Evolutionary conservation across 164 flowering plant species (phyloP).

Genomic region (Magnolia changhungtana): DNA sequence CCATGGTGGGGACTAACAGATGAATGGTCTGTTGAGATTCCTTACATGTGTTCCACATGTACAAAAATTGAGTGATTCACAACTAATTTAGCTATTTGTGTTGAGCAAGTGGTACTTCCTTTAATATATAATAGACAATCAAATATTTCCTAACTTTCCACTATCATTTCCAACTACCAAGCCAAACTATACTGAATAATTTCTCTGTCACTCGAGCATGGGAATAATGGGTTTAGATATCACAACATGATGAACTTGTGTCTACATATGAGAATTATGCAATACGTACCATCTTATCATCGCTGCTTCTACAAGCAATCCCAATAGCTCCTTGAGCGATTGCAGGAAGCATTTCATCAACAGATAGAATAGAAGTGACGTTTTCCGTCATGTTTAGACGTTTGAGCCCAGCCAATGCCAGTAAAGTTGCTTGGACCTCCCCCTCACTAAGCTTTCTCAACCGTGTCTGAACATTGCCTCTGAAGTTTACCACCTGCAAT

Average conservation of each 20-base stretch:
- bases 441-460: slow-evolving; percentile 83
- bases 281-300: slow-evolving; percentile 76
- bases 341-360: slow-evolving; percentile 98
- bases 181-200: neutral
- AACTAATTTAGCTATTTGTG: too few species aligned
- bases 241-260: neutral
- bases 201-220: neutral
- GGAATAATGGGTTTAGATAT: neutral
- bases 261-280: neutral
- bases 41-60: neutral
- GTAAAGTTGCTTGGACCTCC: slow-evolving; percentile 80
- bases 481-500: slow-evolving; percentile 75
- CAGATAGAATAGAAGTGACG: slow-evolving; percentile 66
- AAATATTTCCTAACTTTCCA: neutral
- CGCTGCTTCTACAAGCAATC: slow-evolving; percentile 84
- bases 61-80: neutral
- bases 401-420: slow-evolving; percentile 93
- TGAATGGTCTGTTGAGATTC: neutral
- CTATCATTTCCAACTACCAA: neutral
- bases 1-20: neutral
- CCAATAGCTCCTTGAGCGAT: slow-evolving; percentile 99
- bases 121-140: neutral
- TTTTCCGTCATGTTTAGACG: slow-evolving; percentile 82
- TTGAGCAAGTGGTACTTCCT: too few species aligned
- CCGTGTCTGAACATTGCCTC: slow-evolving; percentile 95